Evolutionary conservation across 306 rosid genomes (phyloP), one percentile per base, ranked within the genome.

Genomic region (Rosa rugosa): DNA sequence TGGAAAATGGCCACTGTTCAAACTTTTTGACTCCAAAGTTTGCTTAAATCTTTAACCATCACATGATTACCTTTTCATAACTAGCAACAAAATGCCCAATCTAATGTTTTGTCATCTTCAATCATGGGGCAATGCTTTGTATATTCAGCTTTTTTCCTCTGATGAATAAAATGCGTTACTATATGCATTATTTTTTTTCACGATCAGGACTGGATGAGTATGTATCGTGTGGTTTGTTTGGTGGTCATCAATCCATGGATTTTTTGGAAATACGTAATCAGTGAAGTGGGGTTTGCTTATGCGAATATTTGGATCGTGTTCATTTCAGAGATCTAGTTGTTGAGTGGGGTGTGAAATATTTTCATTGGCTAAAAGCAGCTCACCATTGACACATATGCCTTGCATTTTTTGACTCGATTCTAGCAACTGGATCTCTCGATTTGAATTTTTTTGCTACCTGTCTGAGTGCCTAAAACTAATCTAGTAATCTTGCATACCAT

Each of bases 381-480:
- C 1, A 5, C 36, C 11, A 69, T 69, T 12, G n/a, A 69, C 18
- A 22, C 51, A 11, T 44, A 31, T 31, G 36, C 36, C 36, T 69
- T 22, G 34, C 34, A n/a, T 69, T 69, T n/a, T n/a, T 16, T 69
- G 34, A 11, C 38, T n/a, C 8, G 6, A 23, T 22, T 68, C 22
- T 69, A 69, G 53, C 27, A 2, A 42, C 31, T 68, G 8, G 34
- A 42, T 68, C 36, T 59, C 65, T n/a, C 11, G 4, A 11, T 20
- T 5, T 68, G 87, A 91, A 91, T 93, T 23, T 11, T 25, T 60
- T 60, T 59, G 36, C 36, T 3, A 0, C 12, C 13, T 22, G 22
- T 47, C 5, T 59, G 34, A 23, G 34, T 59, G 36, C 65, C 36
- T 59, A 59, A 3, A 22, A 56, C 27, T 56, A 56, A 49, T 18